Base-by-base conservation (phyloP, 371 early-diverging fungal genomes). In the Mortierella polycephala region DNA sequence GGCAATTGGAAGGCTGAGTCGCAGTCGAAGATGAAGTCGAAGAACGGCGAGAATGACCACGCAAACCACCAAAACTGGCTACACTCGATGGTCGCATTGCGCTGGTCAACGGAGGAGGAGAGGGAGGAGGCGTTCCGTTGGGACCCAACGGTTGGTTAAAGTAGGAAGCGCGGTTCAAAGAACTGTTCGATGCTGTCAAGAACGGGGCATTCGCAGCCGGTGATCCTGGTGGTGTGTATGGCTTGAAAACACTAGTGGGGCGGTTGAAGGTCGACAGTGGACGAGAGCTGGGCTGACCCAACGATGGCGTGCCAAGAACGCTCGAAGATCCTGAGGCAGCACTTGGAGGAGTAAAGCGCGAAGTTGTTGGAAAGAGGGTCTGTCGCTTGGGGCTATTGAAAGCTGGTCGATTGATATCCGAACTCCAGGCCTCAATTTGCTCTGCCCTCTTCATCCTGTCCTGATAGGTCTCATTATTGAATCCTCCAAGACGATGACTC, bases 401-500 rank as follows among this genome's bases (percentile, higher is more conserved):
- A 9, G 84, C 84, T 23, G 87, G 87, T 42, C 69, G 62, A 53
- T 87, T 75, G 65, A 86, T 86, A 21, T 82, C 85, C 1, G 83
- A 72, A 45, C 86, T 84, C 90, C 91, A 91, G 41, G 82, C 79
- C 62, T 91, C 91, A 37, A 91, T 88, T 64, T 87, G 86, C 45
- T 74, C 83, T 39, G 84, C 82, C 42, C 89, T 85, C 53, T 82
- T 73, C 82, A 87, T 86, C 21, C 88, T 83, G 14, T 87, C 88
- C 42, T 88, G 83, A 64, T 86, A 81, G 47, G 93, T 87, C 72
- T 92, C 91, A 66, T 88, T 83, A 51, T 88, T 87, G 45, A 93
- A 88, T 51, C 85, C 90, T 50, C 92, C 96, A 62, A 93, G 83
- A 44, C 90, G 84, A 82, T 89, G 89, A 8, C 90, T 88, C 60